These are phyloP conservation scores for Vaccinium macrocarpon DNA, from an alignment of 148 eudicot species.

Conservation along the genomic window DNA sequence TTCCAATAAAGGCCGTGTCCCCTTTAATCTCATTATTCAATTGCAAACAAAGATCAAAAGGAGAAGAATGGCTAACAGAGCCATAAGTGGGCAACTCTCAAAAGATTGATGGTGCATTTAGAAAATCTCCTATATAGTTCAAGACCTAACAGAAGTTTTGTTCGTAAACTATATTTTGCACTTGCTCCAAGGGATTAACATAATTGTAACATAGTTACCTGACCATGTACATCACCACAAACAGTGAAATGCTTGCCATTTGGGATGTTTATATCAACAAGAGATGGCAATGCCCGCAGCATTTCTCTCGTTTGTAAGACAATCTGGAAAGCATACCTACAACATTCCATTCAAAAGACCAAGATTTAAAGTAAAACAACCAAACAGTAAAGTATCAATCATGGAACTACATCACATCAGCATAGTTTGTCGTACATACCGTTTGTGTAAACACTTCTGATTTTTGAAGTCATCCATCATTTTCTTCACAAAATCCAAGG, in stretches of 20 bases:
- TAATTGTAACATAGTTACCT: slow-evolving; percentile 48
- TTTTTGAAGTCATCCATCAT: slow-evolving; percentile 95
- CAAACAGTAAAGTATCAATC: slow-evolving; percentile 5
- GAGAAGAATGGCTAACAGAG: neutral
- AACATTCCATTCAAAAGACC: slow-evolving; percentile 16
- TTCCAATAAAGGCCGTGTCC: neutral
- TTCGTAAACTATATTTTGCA: neutral
- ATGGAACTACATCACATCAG: neutral
- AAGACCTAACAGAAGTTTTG: neutral
- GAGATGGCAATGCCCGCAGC: slow-evolving; percentile 86
- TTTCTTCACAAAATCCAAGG: slow-evolving; percentile 84
- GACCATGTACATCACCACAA: slow-evolving; percentile 99
- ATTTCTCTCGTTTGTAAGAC: slow-evolving; percentile 86
- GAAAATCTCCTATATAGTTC: neutral
- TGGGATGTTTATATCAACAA: slow-evolving; percentile 84
- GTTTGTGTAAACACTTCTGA: slow-evolving; percentile 74
- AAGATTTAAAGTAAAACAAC: slow-evolving; percentile 8
- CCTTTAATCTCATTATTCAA: neutral
- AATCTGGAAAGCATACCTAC: slow-evolving; percentile 94
- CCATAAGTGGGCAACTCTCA: neutral
- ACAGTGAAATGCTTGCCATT: slow-evolving; percentile 86
- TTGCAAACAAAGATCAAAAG: neutral
- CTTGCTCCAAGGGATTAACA: neutral
- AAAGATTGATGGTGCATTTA: neutral
- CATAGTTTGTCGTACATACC: slow-evolving; percentile 40